Evolutionary conservation across 371 early-diverging fungal genomes (phyloP), one percentile per base, ranked within the genome.

Genomic region (Mucor racemosus): DNA sequence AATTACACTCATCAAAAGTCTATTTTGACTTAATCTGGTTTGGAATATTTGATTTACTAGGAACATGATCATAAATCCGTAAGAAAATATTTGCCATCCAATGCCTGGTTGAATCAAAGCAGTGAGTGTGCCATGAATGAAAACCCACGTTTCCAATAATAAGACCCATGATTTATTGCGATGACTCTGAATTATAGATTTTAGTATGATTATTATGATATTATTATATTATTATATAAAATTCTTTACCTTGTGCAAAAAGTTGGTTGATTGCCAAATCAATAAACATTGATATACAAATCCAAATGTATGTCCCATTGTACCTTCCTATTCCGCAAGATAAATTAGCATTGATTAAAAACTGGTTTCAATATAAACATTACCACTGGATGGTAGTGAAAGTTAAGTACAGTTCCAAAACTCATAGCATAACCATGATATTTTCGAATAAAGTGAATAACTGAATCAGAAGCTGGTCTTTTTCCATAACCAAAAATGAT

Each of bases 361-460:
- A 3, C 35, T 8, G 36, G 19, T 19, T 15, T 35, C 39, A 26
- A 39, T 14, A 11, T 38, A 31, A 19, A 2, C n/a, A 38, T 46
- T 76, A 78, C 78, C 64, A 72, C 72, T 39, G 81, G 81, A 64
- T 81, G 81, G 64, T 81, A 81, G 46, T 81, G 81, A 36, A 81
- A 81, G 31, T 78, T 78, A 31, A 68, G 65, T 7, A 80, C 78
- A 21, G 77, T 80, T 1, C 78, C 80, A 70, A 77, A 77, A 36
- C 81, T 81, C 65, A 81, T 73, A n/a, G 73, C 63, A 55, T 81
- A 81, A 0, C 81, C 81, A 54, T 81, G 81, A 21, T 81, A 81
- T 50, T 74, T 73, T 71, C 68, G 69, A 15, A 67, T 41, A 67
- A 81, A 78, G 7, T 62, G 58, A n/a, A 81, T 69, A 10, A 78